Conservation (phyloP, 768 basidiomycete species). For the Boletus rufocinnamomeus region DNA sequence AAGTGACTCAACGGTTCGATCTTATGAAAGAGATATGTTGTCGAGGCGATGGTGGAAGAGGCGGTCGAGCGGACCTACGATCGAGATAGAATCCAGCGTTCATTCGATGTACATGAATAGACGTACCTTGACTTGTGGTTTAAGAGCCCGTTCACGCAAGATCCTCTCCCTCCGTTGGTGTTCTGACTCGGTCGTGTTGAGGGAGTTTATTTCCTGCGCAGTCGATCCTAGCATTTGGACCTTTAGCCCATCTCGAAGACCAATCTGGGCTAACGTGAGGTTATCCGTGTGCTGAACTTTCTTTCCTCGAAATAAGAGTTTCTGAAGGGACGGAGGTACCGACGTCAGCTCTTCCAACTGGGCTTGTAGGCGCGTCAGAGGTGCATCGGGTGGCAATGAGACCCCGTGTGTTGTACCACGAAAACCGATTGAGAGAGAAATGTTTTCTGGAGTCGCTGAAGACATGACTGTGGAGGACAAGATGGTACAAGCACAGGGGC, state of each 20-base stretch:
- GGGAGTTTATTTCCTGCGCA: conserved; percentile 50
- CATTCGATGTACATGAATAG: background rate
- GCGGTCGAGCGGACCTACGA: conserved; percentile 62
- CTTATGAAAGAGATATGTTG: conserved; percentile 63
- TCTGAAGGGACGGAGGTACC: conserved; percentile 67
- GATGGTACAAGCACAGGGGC: background rate
- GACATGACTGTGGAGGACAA: conserved; percentile 13
- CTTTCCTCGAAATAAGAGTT: conserved; percentile 74
- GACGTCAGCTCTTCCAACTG: conserved; percentile 63
- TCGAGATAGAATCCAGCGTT: background rate
- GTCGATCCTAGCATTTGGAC: conserved; percentile 75
- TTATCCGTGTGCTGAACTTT: conserved; percentile 35
- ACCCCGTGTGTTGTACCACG: conserved; percentile 52
- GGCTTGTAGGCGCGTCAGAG: conserved; percentile 52
- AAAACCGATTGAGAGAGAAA: conserved; percentile 40
- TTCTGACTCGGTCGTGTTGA: conserved; percentile 60
- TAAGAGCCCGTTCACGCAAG: conserved; percentile 57
- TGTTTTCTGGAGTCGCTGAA: conserved; percentile 3
- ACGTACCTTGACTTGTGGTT: conserved; percentile 58
- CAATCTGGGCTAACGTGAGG: conserved; percentile 43
- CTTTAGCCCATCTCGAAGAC: conserved; percentile 66
- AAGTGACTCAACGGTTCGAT: conserved; percentile 63
- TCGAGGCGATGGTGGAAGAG: conserved; percentile 37
- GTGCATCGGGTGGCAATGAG: conserved; percentile 49
- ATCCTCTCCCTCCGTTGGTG: conserved; percentile 58